A percentile compares a stretch with the other conserved stretches of the same genome.
Evolutionary conservation across 164 flowering plant species (phyloP).

Genomic region (Kalanchoe fedtschenkoi): DNA sequence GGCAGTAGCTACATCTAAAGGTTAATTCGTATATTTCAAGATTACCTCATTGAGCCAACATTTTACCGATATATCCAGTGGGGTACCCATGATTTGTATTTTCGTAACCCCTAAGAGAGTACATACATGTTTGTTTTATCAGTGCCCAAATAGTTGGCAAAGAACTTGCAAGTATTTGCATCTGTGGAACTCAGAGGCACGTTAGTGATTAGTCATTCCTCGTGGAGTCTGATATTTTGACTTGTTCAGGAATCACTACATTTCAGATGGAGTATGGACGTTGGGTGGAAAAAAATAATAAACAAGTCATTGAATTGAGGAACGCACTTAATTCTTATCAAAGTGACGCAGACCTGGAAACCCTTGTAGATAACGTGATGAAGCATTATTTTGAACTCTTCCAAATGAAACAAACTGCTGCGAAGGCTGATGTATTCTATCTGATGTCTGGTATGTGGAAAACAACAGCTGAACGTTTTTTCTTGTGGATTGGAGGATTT

Average conservation of each 20-base stretch:
- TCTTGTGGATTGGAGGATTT: slow-evolving; percentile 94
- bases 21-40: too few species aligned
- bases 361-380: slow-evolving; percentile 56
- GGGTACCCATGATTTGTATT: too few species aligned
- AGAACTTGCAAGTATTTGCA: background rate
- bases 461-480: slow-evolving; percentile 73
- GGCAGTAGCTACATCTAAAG: too few species aligned
- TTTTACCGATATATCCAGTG: too few species aligned
- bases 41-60: too few species aligned
- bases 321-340: slow-evolving; percentile 46
- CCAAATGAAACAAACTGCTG: slow-evolving; percentile 61
- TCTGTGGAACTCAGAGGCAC: too few species aligned
- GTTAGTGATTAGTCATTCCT: too few species aligned
- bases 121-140: too few species aligned
- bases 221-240: background rate
- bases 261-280: slow-evolving; percentile 75
- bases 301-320: slow-evolving; percentile 45
- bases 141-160: too few species aligned
- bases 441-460: slow-evolving; percentile 90
- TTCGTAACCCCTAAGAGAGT: too few species aligned
- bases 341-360: slow-evolving; percentile 43
- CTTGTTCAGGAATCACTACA: slow-evolving; percentile 49
- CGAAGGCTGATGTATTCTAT: slow-evolving; percentile 82
- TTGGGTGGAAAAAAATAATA: slow-evolving; percentile 78
- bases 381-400: slow-evolving; percentile 71